phyloP scores from a whole-genome alignment of 495 filamentous ascomycete species.

The Jackrogersella minutella region DNA sequence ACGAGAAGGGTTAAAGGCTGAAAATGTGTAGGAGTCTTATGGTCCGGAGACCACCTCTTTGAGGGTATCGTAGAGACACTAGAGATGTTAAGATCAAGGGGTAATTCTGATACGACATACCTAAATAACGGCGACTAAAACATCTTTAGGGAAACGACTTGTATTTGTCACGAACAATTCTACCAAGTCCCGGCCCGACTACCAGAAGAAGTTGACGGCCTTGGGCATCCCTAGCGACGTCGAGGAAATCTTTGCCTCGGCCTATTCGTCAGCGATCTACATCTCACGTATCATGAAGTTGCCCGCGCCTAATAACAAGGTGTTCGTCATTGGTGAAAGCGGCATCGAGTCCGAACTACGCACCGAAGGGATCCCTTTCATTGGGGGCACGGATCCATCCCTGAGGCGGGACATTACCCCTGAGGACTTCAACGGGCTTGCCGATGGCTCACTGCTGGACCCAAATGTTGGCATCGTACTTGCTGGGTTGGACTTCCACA shows the following conservation, averaged over 20 bases:
- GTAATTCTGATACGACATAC: slow-evolving; percentile 53
- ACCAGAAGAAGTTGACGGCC: slow-evolving; percentile 86
- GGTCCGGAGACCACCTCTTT: slow-evolving; percentile 92
- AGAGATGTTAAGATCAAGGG: slow-evolving; percentile 78
- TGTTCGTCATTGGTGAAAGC: slow-evolving; percentile 89
- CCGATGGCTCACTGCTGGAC: slow-evolving; percentile 79
- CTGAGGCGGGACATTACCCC: slow-evolving; percentile 78
- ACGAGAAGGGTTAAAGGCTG: not conserved
- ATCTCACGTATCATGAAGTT: slow-evolving; percentile 90
- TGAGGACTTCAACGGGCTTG: slow-evolving; percentile 78
- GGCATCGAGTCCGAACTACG: slow-evolving; percentile 90
- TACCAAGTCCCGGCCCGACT: slow-evolving; percentile 92
- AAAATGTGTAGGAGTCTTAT: slow-evolving; percentile 78
- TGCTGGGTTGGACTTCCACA: slow-evolving; percentile 86
- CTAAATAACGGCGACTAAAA: not conserved
- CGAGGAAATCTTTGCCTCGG: slow-evolving; percentile 95
- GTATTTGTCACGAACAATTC: slow-evolving; percentile 99
- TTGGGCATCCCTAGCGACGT: slow-evolving; percentile 80
- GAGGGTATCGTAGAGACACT: slow-evolving; percentile 83
- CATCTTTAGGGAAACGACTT: slow-evolving; percentile 78
- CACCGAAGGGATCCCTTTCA: slow-evolving; percentile 76
- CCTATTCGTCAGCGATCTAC: slow-evolving; percentile 94
- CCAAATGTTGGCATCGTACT: slow-evolving; percentile 90
- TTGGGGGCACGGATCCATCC: slow-evolving; percentile 87
- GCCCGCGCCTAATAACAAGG: slow-evolving; percentile 80